Base-by-base conservation (phyloP, 1,284 basidiomycete species). In the Kwoniella shivajii region DNA sequence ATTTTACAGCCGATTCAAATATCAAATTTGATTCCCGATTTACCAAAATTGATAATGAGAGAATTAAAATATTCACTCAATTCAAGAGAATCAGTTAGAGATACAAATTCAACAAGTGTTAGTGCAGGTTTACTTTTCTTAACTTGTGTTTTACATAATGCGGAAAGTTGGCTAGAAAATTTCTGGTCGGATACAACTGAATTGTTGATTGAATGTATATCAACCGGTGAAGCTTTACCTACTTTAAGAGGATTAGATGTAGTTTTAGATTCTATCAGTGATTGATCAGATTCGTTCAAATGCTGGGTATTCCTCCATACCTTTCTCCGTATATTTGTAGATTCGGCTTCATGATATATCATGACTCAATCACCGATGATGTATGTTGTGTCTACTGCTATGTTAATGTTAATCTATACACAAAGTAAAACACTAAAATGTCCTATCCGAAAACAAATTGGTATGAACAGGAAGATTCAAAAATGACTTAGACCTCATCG, bases 171-270 rank as follows among this genome's bases (percentile, higher is more conserved):
- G 71, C 38, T 73, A 50, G 43, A 63, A 27, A 51, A 55, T 39
- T 68, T 67, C 34, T 71, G 71, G 71, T 38, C 16, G 14, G 62
- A 67, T 3, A 60, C 64, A 20, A 69, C 64, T 4, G 63, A 67
- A 22, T 50, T 71, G 27, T 64, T 73, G 65, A 56, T 47, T 9
- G 62, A 69, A 38, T 65, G 63, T 42, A 63, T 71, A 14, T 51
- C 47, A 10, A 53, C 47, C 5, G 69, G 66, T 4, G 66, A 71
- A 29, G 58, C 57, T 11, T 51, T 71, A 49, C 57, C 71, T 11
- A 69, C 71, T 10, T 43, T 73, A 50, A 61, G 56, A 41, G 67
- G 69, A 5, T 45, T 73, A 16, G 67, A 66, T 39, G 64, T 71
- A 1, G 51, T 73, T 2, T 48, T 72, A 18, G 63, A 64, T 39